Base-by-base conservation (phyloP, 1,284 basidiomycete genomes). In the Apiotrichum sp. region DNA sequence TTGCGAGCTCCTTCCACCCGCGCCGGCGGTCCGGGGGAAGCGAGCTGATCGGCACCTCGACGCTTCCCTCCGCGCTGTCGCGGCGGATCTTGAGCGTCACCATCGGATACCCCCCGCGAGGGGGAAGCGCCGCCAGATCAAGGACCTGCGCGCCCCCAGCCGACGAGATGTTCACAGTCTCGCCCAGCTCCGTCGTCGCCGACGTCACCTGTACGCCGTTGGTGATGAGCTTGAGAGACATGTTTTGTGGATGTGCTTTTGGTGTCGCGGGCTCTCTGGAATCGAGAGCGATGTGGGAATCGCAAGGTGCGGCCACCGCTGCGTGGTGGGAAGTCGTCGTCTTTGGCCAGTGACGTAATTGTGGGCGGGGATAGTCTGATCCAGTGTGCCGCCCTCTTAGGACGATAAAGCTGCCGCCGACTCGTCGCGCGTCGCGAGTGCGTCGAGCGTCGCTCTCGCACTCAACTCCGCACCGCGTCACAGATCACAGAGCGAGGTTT, bases 41-140 rank as follows among this genome's bases (percentile, higher is more conserved):
- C n/a, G 52, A 43, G 1, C 33, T 22, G 16, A 58, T 44, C 6
- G 53, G 53, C 6, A 55, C 57, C 10, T 46, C 16, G 14, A 54
- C 49, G 8, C 32, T 7, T 22, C 53, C 50, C 11, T 47, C 31
- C 34, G n/a, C 9, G n/a, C 44, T 44, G n/a, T 8, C 32, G 16
- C 29, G 29, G 14, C 33, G 16, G 44, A 54, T 44, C 40, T 42
- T 16, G 31, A 54, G 29, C 4, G 42, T 49, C n/a, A 58, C 6
- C 39, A 39, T 38, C 3, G 56, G 56, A 29, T 49, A 36, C n/a
- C 57, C 57, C 48, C 57, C 57, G 32, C 45, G 44, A 8, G 57
- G 57, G n/a, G 49, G 49, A 16, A 54, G 46, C 4, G 33, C 32
- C 43, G 22, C 22, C 2, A 58, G 43, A 40, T 54, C 56, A 16